Conservation (phyloP, 257 asterid species). For the Solanum bulbocastanum region DNA sequence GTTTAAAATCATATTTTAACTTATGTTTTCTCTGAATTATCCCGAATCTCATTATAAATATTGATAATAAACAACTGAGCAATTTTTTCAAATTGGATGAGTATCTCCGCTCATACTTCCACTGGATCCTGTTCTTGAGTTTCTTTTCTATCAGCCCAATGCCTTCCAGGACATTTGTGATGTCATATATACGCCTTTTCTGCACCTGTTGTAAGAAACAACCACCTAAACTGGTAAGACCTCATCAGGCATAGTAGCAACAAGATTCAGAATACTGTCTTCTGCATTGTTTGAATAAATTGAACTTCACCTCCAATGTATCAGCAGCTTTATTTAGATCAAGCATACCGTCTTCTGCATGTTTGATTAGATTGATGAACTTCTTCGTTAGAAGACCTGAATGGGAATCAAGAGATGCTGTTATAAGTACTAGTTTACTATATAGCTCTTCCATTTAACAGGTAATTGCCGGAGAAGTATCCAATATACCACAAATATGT, state of each 20-base stretch:
- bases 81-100: neutral
- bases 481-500: neutral
- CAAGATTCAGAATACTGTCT: conserved; percentile 39
- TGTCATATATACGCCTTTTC: conserved; percentile 93
- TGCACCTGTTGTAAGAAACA: conserved; percentile 64
- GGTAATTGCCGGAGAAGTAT: neutral
- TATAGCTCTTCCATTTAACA: neutral
- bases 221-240: conserved; percentile 14
- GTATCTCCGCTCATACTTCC: conserved; percentile 62
- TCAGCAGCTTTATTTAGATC: conserved; percentile 95
- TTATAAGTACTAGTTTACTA: neutral
- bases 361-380: conserved; percentile 82
- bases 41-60: neutral
- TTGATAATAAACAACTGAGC: neutral
- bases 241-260: neutral
- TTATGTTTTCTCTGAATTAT: conserved; percentile 7
- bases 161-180: conserved; percentile 97
- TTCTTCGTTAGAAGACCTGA: conserved; percentile 91
- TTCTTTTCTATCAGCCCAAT: conserved; percentile 94
- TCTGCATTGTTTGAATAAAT: conserved; percentile 80
- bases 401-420: neutral
- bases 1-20: conserved; percentile 5
- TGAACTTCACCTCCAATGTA: conserved; percentile 88
- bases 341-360: conserved; percentile 91
- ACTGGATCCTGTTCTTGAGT: conserved; percentile 90